Percentiles rank a stretch among this genome's conserved stretches.
phyloP scores from a whole-genome alignment of 257 asterid species.

The Phtheirospermum japonicum region DNA sequence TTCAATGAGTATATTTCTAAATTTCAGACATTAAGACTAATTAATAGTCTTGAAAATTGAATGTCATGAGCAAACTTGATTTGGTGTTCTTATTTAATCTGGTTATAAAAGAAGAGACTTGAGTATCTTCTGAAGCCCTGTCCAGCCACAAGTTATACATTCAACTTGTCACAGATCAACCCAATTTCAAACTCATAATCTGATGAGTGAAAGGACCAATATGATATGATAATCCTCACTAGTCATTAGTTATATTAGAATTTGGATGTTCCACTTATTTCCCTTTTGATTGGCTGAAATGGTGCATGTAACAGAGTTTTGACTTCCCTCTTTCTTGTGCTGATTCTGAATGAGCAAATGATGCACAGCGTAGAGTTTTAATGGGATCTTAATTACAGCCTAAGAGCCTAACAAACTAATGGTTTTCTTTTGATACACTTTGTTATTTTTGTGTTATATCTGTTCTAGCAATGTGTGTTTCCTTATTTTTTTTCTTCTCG shows the following conservation, averaged over 20 bases:
- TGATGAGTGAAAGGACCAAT: not conserved
- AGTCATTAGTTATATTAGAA: not conserved
- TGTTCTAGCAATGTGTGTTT: not conserved
- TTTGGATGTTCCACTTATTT: conserved; percentile 8
- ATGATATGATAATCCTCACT: not conserved
- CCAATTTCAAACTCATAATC: not conserved
- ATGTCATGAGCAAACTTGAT: conserved; percentile 6
- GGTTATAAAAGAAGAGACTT: conserved; percentile 1
- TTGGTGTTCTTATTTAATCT: not conserved
- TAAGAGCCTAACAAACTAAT: not conserved
- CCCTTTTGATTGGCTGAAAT: conserved; percentile 3
- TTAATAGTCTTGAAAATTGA: not conserved
- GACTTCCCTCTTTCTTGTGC: not conserved
- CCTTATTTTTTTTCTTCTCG: not conserved
- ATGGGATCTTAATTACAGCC: not conserved
- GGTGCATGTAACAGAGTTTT: conserved; percentile 1
- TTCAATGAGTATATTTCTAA: conserved; percentile 6
- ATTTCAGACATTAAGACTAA: not conserved
- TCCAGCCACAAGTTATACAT: not conserved
- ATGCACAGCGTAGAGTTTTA: too few species aligned
- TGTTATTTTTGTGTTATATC: not conserved
- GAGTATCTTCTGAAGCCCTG: not conserved
- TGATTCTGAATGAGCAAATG: too few species aligned
- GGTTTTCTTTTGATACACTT: conserved; percentile 6
- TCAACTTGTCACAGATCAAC: not conserved